Percentiles rank a stretch among this genome's conserved stretches.
These are phyloP conservation scores for Aspergillus mulundensis DNA, from an alignment of 495 filamentous ascomycete genomes.

Conservation along the genomic window DNA sequence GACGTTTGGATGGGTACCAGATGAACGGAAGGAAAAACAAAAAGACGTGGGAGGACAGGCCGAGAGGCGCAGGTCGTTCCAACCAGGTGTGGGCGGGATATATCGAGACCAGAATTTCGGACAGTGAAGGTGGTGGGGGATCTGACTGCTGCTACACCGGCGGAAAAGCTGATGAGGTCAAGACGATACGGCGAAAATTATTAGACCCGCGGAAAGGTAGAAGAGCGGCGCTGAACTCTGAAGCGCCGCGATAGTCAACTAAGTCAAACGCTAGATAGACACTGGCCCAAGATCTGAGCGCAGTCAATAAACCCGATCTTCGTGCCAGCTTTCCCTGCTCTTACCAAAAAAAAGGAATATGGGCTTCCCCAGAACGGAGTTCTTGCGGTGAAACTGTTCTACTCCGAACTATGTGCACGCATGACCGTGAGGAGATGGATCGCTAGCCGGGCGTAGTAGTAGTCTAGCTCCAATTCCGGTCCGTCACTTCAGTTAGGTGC, in stretches of 20 bases:
- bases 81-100: slow-evolving; percentile 15
- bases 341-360: slow-evolving; percentile 10
- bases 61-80: slow-evolving; percentile 6
- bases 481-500: slow-evolving; percentile 8
- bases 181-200: slow-evolving; percentile 13
- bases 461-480: slow-evolving; percentile 5
- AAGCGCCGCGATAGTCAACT: slow-evolving; percentile 12
- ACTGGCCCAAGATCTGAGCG: slow-evolving; percentile 4
- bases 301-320: slow-evolving; percentile 1
- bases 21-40: neutral
- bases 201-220: slow-evolving; percentile 9
- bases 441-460: slow-evolving; percentile 12
- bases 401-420: slow-evolving; percentile 34
- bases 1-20: neutral
- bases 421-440: slow-evolving; percentile 41
- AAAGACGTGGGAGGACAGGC: neutral
- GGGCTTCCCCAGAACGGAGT: slow-evolving; percentile 4
- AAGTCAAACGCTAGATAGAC: slow-evolving; percentile 8
- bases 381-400: slow-evolving; percentile 24
- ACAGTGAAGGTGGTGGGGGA: slow-evolving; percentile 16
- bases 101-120: slow-evolving; percentile 21
- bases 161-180: slow-evolving; percentile 16
- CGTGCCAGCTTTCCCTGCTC: neutral
- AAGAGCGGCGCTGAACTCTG: slow-evolving; percentile 8
- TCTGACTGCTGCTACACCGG: slow-evolving; percentile 11